A percentile compares a stretch with the other conserved stretches of the same genome.
phyloP scores from a whole-genome alignment of 208 protist species.

The Leptomonas pyrrhocoris region DNA sequence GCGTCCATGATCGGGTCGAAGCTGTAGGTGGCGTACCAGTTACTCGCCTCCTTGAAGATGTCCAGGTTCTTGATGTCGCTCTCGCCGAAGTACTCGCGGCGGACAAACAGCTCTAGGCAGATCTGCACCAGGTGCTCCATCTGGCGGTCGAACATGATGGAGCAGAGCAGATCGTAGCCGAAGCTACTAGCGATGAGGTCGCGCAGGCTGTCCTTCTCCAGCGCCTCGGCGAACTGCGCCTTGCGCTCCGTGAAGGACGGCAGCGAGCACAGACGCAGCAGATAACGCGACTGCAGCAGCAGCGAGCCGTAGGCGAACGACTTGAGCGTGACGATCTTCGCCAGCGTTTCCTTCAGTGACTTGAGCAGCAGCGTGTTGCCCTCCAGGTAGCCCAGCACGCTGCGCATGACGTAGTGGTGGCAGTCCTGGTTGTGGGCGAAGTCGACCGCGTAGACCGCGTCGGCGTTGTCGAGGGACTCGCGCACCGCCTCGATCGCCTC shows the following conservation, averaged over 20 bases:
- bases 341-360: slow-evolving; percentile 52
- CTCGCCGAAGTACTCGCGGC: slow-evolving; percentile 81
- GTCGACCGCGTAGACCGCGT: slow-evolving; percentile 62
- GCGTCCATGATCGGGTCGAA: slow-evolving; percentile 57
- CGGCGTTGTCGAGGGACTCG: slow-evolving; percentile 36
- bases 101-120: slow-evolving; percentile 79
- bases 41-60: slow-evolving; percentile 50
- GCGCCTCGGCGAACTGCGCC: slow-evolving; percentile 51
- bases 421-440: slow-evolving; percentile 79
- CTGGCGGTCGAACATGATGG: slow-evolving; percentile 82
- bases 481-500: slow-evolving; percentile 74
- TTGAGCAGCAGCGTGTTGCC: slow-evolving; percentile 65
- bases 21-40: slow-evolving; percentile 70
- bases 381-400: slow-evolving; percentile 63
- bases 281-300: slow-evolving; percentile 68
- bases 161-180: slow-evolving; percentile 73
- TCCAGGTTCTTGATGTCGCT: slow-evolving; percentile 62
- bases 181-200: slow-evolving; percentile 65
- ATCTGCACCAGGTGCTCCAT: slow-evolving; percentile 70
- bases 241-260: slow-evolving; percentile 83
- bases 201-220: slow-evolving; percentile 57
- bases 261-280: slow-evolving; percentile 71
- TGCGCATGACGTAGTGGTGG: slow-evolving; percentile 71
- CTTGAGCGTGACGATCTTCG: slow-evolving; percentile 52
- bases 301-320: slow-evolving; percentile 65